Percentiles rank a stretch among this genome's conserved stretches.
These are phyloP conservation scores for Citrus reticulata DNA, from an alignment of 345 rosid genomes.

Conservation along the genomic window DNA sequence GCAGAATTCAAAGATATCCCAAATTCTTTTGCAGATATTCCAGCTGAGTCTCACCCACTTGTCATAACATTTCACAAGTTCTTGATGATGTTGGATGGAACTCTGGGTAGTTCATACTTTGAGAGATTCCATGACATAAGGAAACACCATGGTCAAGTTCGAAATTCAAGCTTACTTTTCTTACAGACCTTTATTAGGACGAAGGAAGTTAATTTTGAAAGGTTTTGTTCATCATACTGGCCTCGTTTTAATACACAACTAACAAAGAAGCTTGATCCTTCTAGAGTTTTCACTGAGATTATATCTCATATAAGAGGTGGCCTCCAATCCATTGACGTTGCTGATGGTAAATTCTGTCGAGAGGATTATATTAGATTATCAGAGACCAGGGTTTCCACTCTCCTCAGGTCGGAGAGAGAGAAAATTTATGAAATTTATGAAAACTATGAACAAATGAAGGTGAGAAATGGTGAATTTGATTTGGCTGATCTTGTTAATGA, in stretches of 20 bases:
- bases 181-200: slow-evolving; percentile 31
- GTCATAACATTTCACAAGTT: slow-evolving; percentile 50
- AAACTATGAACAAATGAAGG: slow-evolving; percentile 46
- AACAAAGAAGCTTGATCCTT: slow-evolving; percentile 32
- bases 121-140: slow-evolving; percentile 35
- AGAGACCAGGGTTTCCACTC: slow-evolving; percentile 33
- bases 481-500: slow-evolving; percentile 58
- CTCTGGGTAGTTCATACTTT: slow-evolving; percentile 46
- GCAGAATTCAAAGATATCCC: slow-evolving; percentile 41
- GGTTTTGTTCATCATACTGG: slow-evolving; percentile 42
- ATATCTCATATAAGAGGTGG: slow-evolving; percentile 56
- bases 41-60: slow-evolving; percentile 39
- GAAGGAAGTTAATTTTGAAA: slow-evolving; percentile 44
- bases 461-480: slow-evolving; percentile 43
- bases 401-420: slow-evolving; percentile 26
- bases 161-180: slow-evolving; percentile 18
- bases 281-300: slow-evolving; percentile 51
- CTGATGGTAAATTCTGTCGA: slow-evolving; percentile 29
- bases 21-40: slow-evolving; percentile 35
- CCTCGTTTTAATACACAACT: slow-evolving; percentile 36
- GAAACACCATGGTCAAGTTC: slow-evolving; percentile 17
- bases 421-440: slow-evolving; percentile 35
- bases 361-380: slow-evolving; percentile 34
- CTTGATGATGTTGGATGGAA: slow-evolving; percentile 58
- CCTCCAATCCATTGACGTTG: slow-evolving; percentile 17